phyloP scores from a whole-genome alignment of 495 filamentous ascomycete genomes.

The Aspergillus carlsbadensis region DNA sequence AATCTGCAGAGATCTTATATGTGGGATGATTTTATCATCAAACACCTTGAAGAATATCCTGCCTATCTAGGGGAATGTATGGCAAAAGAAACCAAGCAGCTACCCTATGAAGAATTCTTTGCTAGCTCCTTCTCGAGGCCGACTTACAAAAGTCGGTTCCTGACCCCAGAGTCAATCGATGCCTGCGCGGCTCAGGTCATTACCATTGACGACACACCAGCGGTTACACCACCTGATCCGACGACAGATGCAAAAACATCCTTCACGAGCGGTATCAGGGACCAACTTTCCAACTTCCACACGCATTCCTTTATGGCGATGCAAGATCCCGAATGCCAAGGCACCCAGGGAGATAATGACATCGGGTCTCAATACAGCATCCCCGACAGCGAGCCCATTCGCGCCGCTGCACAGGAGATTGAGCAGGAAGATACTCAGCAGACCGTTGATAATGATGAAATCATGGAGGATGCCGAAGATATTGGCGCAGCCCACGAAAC shows the following conservation, averaged over 20 bases:
- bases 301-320: slow-evolving; percentile 24
- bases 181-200: slow-evolving; percentile 28
- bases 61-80: slow-evolving; percentile 28
- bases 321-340: slow-evolving; percentile 7
- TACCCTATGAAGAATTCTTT: slow-evolving; percentile 40
- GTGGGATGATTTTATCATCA: slow-evolving; percentile 69
- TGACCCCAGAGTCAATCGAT: slow-evolving; percentile 30
- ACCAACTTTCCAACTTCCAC: slow-evolving; percentile 30
- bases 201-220: not conserved
- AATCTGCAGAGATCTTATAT: slow-evolving; percentile 47
- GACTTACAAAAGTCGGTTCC: slow-evolving; percentile 36
- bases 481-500: slow-evolving; percentile 11
- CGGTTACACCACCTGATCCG: not conserved
- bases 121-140: slow-evolving; percentile 24
- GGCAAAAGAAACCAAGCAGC: slow-evolving; percentile 16
- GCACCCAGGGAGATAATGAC: not conserved
- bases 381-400: slow-evolving; percentile 15
- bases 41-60: slow-evolving; percentile 41
- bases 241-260: slow-evolving; percentile 14
- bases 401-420: not conserved
- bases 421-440: too few species aligned
- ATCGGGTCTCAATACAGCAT: slow-evolving; percentile 4
- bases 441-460: not conserved
- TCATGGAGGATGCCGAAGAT: not conserved
- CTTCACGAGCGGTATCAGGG: slow-evolving; percentile 32